Evolutionary conservation across 768 basidiomycete genomes (phyloP), one percentile per base, ranked within the genome.

Genomic region (Tulasnella sp.): DNA sequence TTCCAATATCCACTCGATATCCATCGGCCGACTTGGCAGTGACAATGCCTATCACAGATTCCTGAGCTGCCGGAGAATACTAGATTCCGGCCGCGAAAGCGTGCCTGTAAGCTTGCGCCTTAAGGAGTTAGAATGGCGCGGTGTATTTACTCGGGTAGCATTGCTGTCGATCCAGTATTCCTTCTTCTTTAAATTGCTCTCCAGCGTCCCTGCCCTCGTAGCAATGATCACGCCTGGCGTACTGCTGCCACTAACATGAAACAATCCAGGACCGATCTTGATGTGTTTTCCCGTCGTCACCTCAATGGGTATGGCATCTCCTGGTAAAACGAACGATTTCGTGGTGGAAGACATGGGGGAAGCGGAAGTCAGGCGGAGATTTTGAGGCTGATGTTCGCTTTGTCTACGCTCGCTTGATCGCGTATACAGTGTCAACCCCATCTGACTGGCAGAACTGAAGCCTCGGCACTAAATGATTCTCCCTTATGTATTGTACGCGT

Each of bases 1-100:
- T 77, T 2, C 94, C 94, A 62, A 99, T 90, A 70, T 98, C 95
- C 23, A 98, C 91, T 47, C 93, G 81, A 76, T 83, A 99, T 4
- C 85, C 86, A 67, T 98, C 95, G 38, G 90, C 92, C 56, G 84
- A 71, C 8, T 86, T 83, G 61, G 84, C 88, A 4, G 78, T 76
- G 52, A 99, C 76, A 38, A 86, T 77, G 2, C 94, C 95, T 23
- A 98, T 77, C 1, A 98, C 91, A 9, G 86, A 82, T 69, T 98
- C 95, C 64, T 91, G 88, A 4, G 85, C 71, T 27, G 91, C 90
- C 49, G 94, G 91, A 32, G 91, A 79, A 73, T 98, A 98, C 94
- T 97, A 66, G 21, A 42, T n/a, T n/a, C n/a, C n/a, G n/a, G n/a
- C n/a, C n/a, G n/a, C n/a, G n/a, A n/a, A n/a, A n/a, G n/a, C n/a